Evolutionary conservation across 2,329 filamentous ascomycete species (phyloP).

Genomic region (Colletotrichum sp.): DNA sequence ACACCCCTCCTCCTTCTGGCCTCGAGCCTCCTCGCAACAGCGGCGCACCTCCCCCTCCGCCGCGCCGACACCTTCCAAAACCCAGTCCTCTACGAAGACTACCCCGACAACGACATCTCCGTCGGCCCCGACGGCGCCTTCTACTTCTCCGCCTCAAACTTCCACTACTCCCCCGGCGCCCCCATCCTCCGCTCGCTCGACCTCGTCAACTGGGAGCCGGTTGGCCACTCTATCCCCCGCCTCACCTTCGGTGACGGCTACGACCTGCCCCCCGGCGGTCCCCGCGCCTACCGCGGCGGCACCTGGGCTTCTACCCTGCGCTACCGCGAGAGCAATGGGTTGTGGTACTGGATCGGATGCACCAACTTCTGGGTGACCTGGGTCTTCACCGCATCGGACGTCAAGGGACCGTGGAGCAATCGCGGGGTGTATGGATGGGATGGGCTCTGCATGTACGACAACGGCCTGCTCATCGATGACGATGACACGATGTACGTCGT

Average conservation of each 20-base stretch:
- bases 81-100: conserved; percentile 60
- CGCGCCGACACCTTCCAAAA: conserved; percentile 43
- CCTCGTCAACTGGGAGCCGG: conserved; percentile 55
- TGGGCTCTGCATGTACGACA: conserved; percentile 61
- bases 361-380: conserved; percentile 55
- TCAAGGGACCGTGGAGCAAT: conserved; percentile 48
- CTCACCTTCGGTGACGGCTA: conserved; percentile 54
- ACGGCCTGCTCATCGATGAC: conserved; percentile 61
- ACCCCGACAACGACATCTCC: conserved; percentile 60
- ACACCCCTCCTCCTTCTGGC: not conserved
- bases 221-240: conserved; percentile 49
- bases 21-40: not conserved
- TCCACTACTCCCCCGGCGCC: conserved; percentile 61
- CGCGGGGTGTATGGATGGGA: conserved; percentile 31
- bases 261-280: conserved; percentile 41
- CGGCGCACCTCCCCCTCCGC: not conserved
- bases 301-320: conserved; percentile 61
- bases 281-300: conserved; percentile 54
- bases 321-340: conserved; percentile 52
- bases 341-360: conserved; percentile 65
- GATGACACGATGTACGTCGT: conserved; percentile 64
- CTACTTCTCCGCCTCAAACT: conserved; percentile 61
- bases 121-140: conserved; percentile 53
- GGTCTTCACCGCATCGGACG: conserved; percentile 52
- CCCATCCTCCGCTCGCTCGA: conserved; percentile 61